Percentiles rank a stretch among this genome's conserved stretches.
Evolutionary conservation across 495 filamentous ascomycete species (phyloP).

Genomic region (Lasiosphaeriaceae sp.): DNA sequence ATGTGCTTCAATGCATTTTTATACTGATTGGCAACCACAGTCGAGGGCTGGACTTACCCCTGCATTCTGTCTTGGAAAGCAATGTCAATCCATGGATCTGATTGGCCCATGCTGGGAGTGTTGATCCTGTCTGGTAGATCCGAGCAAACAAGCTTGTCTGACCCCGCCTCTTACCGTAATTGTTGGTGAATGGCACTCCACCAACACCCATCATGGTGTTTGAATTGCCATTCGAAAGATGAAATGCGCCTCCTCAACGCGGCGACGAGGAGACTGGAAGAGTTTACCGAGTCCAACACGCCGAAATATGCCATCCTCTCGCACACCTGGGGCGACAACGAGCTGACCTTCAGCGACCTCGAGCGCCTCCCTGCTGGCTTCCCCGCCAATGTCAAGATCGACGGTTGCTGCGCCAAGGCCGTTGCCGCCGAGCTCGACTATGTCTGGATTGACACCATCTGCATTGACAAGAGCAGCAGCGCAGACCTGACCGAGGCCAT

Average conservation of each 20-base stretch:
- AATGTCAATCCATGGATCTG: too few relatives aligned
- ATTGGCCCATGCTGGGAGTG: too few relatives aligned
- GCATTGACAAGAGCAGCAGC: conserved; percentile 17
- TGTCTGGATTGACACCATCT: conserved; percentile 13
- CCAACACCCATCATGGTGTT: too few relatives aligned
- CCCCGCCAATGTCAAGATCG: conserved; percentile 26
- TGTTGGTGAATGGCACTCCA: too few relatives aligned
- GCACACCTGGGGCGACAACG: conserved; percentile 32
- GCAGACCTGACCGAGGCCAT: conserved; percentile 13
- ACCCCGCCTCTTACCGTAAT: too few relatives aligned
- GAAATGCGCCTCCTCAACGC: not conserved
- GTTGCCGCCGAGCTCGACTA: conserved; percentile 3
- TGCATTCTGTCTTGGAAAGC: too few relatives aligned
- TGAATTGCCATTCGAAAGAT: too few relatives aligned
- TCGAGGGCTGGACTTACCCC: too few relatives aligned
- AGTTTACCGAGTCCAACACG: conserved; percentile 25
- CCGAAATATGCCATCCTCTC: conserved; percentile 38
- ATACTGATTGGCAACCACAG: too few relatives aligned
- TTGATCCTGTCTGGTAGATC: too few relatives aligned
- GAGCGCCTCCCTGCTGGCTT: conserved; percentile 5
- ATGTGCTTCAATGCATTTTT: too few relatives aligned
- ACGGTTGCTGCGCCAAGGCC: conserved; percentile 28
- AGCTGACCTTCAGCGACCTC: conserved; percentile 29
- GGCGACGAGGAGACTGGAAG: conserved; percentile 19
- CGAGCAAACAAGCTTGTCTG: too few relatives aligned